phyloP scores from a whole-genome alignment of 148 eudicot genomes.

The Fagopyrum esculentum region DNA sequence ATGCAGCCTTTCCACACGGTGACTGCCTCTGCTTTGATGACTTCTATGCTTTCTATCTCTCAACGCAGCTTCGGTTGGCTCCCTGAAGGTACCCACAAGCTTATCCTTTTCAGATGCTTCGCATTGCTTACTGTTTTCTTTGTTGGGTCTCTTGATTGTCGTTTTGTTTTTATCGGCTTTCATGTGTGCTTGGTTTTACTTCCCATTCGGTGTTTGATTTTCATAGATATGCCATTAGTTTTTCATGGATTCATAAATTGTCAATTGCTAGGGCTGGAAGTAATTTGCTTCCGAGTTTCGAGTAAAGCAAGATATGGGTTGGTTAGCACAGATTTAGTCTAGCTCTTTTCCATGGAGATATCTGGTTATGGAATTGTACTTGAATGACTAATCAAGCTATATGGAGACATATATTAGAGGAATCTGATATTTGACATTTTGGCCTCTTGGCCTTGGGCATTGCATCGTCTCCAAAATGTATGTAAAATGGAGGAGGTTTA shows the following conservation, averaged over 20 bases:
- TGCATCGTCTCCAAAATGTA: neutral
- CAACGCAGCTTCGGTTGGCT: slow-evolving; percentile 55
- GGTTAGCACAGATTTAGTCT: neutral
- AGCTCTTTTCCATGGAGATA: neutral
- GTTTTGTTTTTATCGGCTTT: neutral
- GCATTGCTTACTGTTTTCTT: neutral
- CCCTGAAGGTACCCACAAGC: slow-evolving; percentile 46
- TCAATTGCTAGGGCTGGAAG: too few species aligned
- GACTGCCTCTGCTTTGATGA: slow-evolving; percentile 82
- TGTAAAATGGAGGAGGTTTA: neutral
- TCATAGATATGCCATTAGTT: neutral
- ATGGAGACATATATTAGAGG: neutral
- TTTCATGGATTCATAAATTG: neutral
- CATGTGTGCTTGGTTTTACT: neutral
- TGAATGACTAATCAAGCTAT: neutral
- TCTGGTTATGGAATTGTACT: neutral
- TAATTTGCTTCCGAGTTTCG: neutral
- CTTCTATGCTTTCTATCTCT: slow-evolving; percentile 78
- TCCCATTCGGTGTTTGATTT: neutral
- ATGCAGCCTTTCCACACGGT: slow-evolving; percentile 80
- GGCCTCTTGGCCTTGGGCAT: neutral
- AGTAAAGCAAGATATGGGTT: neutral
- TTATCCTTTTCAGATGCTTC: neutral
- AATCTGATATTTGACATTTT: neutral
- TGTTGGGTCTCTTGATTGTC: neutral